These are phyloP conservation scores for Stygiomarasmius scandens DNA, from an alignment of 1,284 basidiomycete species.

Conservation along the genomic window DNA sequence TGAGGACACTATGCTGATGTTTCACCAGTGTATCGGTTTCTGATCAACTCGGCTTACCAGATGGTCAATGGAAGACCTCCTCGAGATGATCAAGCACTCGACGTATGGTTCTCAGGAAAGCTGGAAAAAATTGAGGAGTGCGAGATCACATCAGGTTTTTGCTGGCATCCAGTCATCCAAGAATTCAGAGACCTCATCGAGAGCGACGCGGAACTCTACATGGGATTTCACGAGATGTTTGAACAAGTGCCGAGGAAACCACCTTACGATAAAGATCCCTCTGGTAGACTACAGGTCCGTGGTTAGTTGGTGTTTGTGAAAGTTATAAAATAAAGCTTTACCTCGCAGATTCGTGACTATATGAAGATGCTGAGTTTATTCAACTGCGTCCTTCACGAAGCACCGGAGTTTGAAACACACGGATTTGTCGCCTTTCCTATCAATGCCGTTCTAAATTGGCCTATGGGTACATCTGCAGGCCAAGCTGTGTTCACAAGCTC, in stretches of 20 bases:
- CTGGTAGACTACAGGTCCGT: constrained; percentile 28
- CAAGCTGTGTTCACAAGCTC: constrained; percentile 46
- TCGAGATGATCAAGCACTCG: constrained; percentile 8
- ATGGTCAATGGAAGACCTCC: constrained; percentile 16
- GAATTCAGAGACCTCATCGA: constrained; percentile 42
- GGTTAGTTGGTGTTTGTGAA: not conserved
- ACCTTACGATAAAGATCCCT: constrained; percentile 34
- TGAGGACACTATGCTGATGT: too few species aligned
- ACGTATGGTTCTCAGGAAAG: constrained; percentile 11
- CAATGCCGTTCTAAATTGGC: constrained; percentile 48
- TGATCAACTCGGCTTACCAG: too few species aligned
- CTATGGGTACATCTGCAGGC: constrained; percentile 49
- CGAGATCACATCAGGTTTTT: not conserved
- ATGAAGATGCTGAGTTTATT: constrained; percentile 45
- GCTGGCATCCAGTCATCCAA: constrained; percentile 31
- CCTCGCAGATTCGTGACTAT: constrained; percentile 42
- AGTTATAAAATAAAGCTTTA: not conserved
- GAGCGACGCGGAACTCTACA: constrained; percentile 36
- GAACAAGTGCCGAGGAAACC: constrained; percentile 20
- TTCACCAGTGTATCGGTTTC: too few species aligned
- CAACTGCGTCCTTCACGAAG: constrained; percentile 42
- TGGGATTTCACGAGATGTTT: constrained; percentile 37
- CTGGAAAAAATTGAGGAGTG: constrained; percentile 1
- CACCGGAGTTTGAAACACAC: constrained; percentile 39
- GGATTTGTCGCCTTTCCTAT: constrained; percentile 46